phyloP scores from a whole-genome alignment of 345 rosid species.

The Mangifera indica region DNA sequence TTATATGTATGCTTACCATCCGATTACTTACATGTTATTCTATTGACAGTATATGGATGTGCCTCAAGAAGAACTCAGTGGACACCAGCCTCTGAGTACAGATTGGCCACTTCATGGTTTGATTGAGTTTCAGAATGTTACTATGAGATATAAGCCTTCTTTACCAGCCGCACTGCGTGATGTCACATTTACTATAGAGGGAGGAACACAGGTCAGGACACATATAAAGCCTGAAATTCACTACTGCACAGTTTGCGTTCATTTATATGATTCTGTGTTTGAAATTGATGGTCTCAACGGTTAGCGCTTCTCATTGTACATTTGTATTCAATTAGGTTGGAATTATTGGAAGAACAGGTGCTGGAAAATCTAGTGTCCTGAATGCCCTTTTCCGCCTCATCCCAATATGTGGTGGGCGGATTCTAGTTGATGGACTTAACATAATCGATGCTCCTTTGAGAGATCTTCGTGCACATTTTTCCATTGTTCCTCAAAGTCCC shows the following conservation, averaged over 20 bases:
- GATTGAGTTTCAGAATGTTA: constrained; percentile 73
- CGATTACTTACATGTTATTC: constrained; percentile 19
- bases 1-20: constrained; percentile 5
- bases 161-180: constrained; percentile 63
- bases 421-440: constrained; percentile 70
- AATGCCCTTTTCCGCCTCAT: constrained; percentile 83
- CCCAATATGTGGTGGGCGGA: constrained; percentile 57
- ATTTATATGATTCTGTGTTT: constrained; percentile 3
- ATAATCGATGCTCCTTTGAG: constrained; percentile 61
- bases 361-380: constrained; percentile 88
- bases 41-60: constrained; percentile 73
- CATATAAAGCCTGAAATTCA: background rate
- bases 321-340: constrained; percentile 57
- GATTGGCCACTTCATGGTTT: constrained; percentile 74
- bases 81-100: constrained; percentile 43
- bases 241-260: constrained; percentile 8
- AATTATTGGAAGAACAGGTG: constrained; percentile 92
- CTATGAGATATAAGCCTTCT: constrained; percentile 71
- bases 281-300: background rate
- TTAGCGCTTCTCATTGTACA: background rate
- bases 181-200: constrained; percentile 58
- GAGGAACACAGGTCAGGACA: constrained; percentile 64
- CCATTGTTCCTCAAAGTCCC: constrained; percentile 92
- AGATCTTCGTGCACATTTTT: constrained; percentile 72
- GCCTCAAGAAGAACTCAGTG: constrained; percentile 69